Percentiles rank a stretch among this genome's conserved stretches.
Conservation (phyloP, 345 rosid genomes). For the Camelina neglecta region DNA sequence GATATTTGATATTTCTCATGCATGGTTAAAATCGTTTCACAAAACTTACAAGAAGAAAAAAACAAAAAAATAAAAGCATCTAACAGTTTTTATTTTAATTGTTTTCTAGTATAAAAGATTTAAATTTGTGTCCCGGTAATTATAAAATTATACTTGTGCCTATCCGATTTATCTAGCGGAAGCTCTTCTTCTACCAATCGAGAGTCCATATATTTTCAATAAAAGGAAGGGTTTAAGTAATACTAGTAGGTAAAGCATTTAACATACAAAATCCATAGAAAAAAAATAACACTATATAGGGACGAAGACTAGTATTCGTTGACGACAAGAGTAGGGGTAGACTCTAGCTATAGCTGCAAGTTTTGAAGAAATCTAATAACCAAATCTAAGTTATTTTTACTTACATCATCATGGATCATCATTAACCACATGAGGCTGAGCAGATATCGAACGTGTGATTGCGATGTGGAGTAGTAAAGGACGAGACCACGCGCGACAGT, state of each 20-base stretch:
- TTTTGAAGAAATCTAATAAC: conserved; percentile 39
- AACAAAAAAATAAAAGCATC: too few species aligned
- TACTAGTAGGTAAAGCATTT: conserved; percentile 4
- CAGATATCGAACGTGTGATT: conserved; percentile 48
- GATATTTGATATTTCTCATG: too few species aligned
- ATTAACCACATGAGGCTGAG: conserved; percentile 47
- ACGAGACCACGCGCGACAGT: conserved; percentile 34
- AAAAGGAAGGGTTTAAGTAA: neutral
- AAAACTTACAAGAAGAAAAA: too few species aligned
- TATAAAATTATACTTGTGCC: neutral
- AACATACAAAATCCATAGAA: conserved; percentile 25
- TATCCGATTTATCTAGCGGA: neutral
- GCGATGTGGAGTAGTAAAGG: conserved; percentile 39
- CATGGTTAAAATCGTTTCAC: neutral
- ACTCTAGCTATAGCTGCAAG: conserved; percentile 24
- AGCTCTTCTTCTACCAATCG: neutral
- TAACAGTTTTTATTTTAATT: too few species aligned
- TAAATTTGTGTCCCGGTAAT: neutral
- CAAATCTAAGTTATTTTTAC: conserved; percentile 41
- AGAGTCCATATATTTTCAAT: neutral
- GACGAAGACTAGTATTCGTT: conserved; percentile 41
- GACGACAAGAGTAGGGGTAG: conserved; percentile 44
- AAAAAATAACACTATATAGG: conserved; percentile 12
- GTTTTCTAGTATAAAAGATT: neutral
- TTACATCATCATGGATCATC: conserved; percentile 49